Conservation (phyloP, 139 green algal genomes). For the Chlorella sp. region DNA sequence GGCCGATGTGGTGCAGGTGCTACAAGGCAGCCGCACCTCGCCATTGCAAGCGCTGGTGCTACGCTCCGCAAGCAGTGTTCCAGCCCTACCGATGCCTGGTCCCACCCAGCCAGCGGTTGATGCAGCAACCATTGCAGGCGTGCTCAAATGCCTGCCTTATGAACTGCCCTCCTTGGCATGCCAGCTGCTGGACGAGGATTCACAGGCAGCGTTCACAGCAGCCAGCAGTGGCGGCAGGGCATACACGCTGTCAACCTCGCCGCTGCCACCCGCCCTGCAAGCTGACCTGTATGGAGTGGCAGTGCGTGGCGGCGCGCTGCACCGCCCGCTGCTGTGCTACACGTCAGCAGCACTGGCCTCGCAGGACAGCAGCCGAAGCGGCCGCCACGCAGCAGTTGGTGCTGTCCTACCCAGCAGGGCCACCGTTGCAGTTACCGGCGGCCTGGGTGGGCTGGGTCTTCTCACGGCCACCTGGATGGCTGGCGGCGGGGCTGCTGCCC, state of each 20-base stretch:
- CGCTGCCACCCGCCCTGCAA: not conserved
- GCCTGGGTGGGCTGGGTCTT: conserved; percentile 65
- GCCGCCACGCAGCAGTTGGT: too few relatives aligned
- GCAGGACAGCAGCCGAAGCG: too few relatives aligned
- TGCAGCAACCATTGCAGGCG: not conserved
- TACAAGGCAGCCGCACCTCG: not conserved
- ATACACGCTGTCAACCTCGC: not conserved
- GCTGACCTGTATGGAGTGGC: conserved; percentile 14
- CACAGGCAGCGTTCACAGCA: not conserved
- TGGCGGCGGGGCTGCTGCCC: not conserved
- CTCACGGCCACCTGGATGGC: conserved; percentile 63
- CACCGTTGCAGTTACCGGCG: conserved; percentile 60
- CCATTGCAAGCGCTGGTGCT: not conserved
- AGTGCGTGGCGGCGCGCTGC: not conserved
- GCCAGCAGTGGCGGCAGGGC: not conserved
- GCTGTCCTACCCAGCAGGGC: too few relatives aligned
- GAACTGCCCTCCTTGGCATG: not conserved
- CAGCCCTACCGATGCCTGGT: not conserved
- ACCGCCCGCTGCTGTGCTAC: conserved; percentile 1
- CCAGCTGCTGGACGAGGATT: not conserved
- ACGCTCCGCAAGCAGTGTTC: not conserved
- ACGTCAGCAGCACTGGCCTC: too few relatives aligned
- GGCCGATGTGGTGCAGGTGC: not conserved
- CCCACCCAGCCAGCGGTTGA: not conserved
- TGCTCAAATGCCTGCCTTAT: conserved; percentile 11